Base-by-base conservation (phyloP, 1,284 basidiomycete species). In the Pseudozyma sp. region DNA sequence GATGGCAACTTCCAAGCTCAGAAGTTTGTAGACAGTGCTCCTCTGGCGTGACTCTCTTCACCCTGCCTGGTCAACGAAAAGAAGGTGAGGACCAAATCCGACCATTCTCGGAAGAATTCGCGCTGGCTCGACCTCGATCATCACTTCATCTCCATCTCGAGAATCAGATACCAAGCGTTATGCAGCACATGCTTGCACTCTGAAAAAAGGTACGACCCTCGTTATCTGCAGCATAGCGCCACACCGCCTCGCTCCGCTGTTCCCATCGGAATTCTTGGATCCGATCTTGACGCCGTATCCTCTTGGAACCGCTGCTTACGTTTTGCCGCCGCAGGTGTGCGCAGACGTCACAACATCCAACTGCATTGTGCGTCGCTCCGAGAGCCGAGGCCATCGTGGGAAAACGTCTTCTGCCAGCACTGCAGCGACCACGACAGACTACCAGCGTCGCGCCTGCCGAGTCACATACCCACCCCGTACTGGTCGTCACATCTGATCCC, bases 301-400 rank as follows among this genome's bases (percentile, higher is more conserved):
- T 34, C 31, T 8, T 47, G 31, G n/a, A 31, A 39, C 25, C 36
- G 54, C 38, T 44, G 42, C 21, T 54, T 21, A 25, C 44, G 13
- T 38, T 50, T 43, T 13, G 19, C 45, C 45, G 19, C 25, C 19
- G 39, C 21, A 14, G 25, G 18, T 47, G 45, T 25, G 45, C 45
- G 45, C 45, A 47, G 7, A 14, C 45, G 10, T 18, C 21, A 25
- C 21, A 12, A 18, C 9, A 21, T 55, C 43, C 16, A 38, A 1
- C 47, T 16, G 21, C 47, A 60, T 60, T 57, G 21, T 59, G 13
- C 50, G 18, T 54, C 50, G 53, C 57, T 53, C 59, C 68, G 68
- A 70, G 42, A 42, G 16, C 47, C 58, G 58, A 58, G 42, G 45
- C 3, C 54, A 57, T 52, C 58, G 68, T 65, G 68, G 62, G 68